Evolutionary conservation across 345 rosid species (phyloP), one percentile per base, ranked within the genome.

Genomic region (Draba incana): DNA sequence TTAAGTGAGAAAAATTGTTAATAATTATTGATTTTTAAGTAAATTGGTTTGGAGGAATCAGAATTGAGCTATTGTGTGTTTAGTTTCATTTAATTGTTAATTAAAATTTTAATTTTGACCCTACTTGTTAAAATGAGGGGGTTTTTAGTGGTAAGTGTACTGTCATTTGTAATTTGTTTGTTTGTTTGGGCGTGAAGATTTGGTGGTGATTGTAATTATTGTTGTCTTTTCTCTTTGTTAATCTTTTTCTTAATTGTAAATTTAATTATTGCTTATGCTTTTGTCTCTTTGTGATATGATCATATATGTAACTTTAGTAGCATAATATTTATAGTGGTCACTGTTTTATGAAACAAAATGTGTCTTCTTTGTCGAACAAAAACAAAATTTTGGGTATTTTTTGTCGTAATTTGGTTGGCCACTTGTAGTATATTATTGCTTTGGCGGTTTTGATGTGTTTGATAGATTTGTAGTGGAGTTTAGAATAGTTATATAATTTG

Each of bases 141-240:
- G 38, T 33, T 44, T 52, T 52, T 58, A 69, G 68, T 62, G 47
- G 74, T 31, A 62, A 70, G n/a, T 63, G 28, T 54, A 42, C 50
- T 71, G 51, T 65, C 65, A 25, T 47, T 72, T 71, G 64, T 45
- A 41, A 46, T 57, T 63, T 24, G 58, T 51, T 30, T 64, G 70
- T 20, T 20, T 71, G 64, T 64, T 58, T 57, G 61, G 48, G 77
- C 62, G 77, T 65, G 77, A 57, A 46, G 47, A 57, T 72, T 28
- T 64, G 45, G 70, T 56, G 44, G 52, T 72, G 60, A 72, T 65
- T 72, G 66, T 72, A 65, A 65, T 65, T 72, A 65, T 73, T 73
- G 45, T 57, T 49, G 25, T 35, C 37, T 1, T 28, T 56, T 64
- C 8, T 64, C 37, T 45, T 71, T 59, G 33, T 41, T 13, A 16